Conservation (phyloP, 1,284 basidiomycete species). For the Sporisorium scitamineum region DNA sequence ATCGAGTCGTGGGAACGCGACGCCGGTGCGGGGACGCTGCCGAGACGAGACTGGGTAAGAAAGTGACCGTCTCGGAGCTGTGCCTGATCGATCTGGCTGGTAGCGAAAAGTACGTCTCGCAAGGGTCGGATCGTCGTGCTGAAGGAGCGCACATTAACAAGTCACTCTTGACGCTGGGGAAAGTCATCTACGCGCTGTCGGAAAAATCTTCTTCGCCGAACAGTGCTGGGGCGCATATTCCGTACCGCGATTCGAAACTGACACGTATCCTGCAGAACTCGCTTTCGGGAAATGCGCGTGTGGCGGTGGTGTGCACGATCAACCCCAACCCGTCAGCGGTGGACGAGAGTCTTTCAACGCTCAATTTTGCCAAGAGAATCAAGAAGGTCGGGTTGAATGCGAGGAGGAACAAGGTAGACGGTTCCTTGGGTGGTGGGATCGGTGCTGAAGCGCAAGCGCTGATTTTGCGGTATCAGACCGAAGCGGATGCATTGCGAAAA, state of each 20-base stretch:
- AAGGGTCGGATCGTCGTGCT: slow-evolving; percentile 54
- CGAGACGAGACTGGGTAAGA: slow-evolving; percentile 35
- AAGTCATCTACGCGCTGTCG: slow-evolving; percentile 67
- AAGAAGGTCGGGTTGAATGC: slow-evolving; percentile 85
- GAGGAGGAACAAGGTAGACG: slow-evolving; percentile 85
- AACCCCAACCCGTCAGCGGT: slow-evolving; percentile 72
- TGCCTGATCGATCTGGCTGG: slow-evolving; percentile 96
- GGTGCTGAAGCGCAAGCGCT: slow-evolving; percentile 62
- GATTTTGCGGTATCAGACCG: slow-evolving; percentile 58
- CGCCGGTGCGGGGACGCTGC: background rate
- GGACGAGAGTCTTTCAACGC: slow-evolving; percentile 83
- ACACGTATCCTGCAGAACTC: slow-evolving; percentile 95
- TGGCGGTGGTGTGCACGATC: slow-evolving; percentile 95
- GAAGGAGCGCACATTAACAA: slow-evolving; percentile 74
- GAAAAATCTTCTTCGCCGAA: slow-evolving; percentile 32
- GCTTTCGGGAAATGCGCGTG: slow-evolving; percentile 90
- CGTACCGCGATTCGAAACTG: slow-evolving; percentile 92
- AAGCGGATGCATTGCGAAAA: slow-evolving; percentile 57
- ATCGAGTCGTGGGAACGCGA: slow-evolving; percentile 59
- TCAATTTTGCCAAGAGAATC: slow-evolving; percentile 88
- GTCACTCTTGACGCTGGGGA: slow-evolving; percentile 69
- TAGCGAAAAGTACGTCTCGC: slow-evolving; percentile 81
- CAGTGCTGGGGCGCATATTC: slow-evolving; percentile 75
- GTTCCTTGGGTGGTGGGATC: slow-evolving; percentile 19
- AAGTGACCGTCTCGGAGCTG: slow-evolving; percentile 70